These are phyloP conservation scores for Jimgerdemannia lactiflua DNA, from an alignment of 192 early-diverging fungal genomes.

Conservation along the genomic window DNA sequence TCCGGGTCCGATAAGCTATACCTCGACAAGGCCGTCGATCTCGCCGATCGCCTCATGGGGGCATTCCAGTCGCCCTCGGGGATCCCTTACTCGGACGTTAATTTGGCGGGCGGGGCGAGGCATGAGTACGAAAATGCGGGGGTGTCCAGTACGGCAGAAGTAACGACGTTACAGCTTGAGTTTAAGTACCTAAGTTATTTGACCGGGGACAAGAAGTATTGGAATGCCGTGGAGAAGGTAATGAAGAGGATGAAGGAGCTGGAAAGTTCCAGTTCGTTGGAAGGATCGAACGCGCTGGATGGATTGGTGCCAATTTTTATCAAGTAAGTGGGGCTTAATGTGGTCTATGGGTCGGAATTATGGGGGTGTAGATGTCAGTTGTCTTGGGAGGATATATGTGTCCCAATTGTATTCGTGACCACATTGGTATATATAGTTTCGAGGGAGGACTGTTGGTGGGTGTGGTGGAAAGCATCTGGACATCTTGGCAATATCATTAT, in stretches of 20 bases:
- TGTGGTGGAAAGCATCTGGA: neutral
- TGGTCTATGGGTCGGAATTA: neutral
- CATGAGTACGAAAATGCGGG: constrained; percentile 36
- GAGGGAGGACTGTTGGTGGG: neutral
- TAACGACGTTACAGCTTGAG: constrained; percentile 83
- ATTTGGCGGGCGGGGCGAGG: constrained; percentile 57
- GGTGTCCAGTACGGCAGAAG: constrained; percentile 68
- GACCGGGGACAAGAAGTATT: constrained; percentile 74
- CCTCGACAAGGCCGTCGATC: constrained; percentile 68
- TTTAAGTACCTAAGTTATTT: constrained; percentile 79
- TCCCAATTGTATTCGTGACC: neutral
- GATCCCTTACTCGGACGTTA: constrained; percentile 63
- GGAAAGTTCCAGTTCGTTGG: constrained; percentile 15
- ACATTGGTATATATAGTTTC: no score
- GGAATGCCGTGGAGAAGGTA: constrained; percentile 66
- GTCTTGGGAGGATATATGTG: neutral
- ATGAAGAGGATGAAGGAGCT: constrained; percentile 49
- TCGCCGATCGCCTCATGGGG: constrained; percentile 67
- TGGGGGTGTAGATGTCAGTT: neutral
- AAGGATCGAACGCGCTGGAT: constrained; percentile 37
- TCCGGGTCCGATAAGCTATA: constrained; percentile 62
- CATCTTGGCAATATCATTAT: no score
- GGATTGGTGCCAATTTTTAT: constrained; percentile 81
- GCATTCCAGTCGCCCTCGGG: constrained; percentile 68
- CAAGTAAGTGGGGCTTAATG: constrained; percentile 20